Evolutionary conservation across 768 basidiomycete genomes (phyloP), one percentile per base, ranked within the genome.

Genomic region (Paxillus involutus): DNA sequence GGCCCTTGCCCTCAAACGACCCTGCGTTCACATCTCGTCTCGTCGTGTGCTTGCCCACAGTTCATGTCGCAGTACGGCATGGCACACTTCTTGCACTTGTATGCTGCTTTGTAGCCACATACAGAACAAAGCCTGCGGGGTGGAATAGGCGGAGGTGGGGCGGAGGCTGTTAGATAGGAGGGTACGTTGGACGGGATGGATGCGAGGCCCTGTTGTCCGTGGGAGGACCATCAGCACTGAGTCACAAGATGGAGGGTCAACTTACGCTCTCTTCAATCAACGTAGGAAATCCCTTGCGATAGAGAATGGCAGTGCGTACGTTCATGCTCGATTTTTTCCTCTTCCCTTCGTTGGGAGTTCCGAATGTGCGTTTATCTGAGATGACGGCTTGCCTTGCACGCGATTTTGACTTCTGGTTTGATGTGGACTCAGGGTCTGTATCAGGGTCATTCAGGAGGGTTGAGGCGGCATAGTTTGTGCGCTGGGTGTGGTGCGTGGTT

Each of bases 241-340:
- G n/a, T n/a, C 6, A 52, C 33, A 17, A 33, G 26, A 44, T 26
- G 11, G 8, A 6, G 30, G 30, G 32, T 17, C n/a, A 35, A 77
- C 89, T 58, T 60, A 92, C 92, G 52, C 89, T 87, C 75, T 93
- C 91, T 17, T 91, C 88, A 24, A 94, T 72, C 49, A 92, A 76
- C 6, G 83, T 77, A 4, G 80, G 73, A 13, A 94, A 76, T 59
- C 82, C 90, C 71, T 94, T 94, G 60, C 87, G 84, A 70, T 94
- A 94, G 43, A 94, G 71, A 35, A 94, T 75, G 17, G 91, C 89
- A 29, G 84, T 83, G 55, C 92, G 80, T 52, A 94, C 83, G 59
- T 81, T 87, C 83, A 88, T 89, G 4, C 82, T 86, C 12, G 89
- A 86, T 67, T 91, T 92, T 74, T 87, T 91, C 77, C 83, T 86